Conservation (phyloP, 306 rosid species). For the Begonia fuchsioides region DNA sequence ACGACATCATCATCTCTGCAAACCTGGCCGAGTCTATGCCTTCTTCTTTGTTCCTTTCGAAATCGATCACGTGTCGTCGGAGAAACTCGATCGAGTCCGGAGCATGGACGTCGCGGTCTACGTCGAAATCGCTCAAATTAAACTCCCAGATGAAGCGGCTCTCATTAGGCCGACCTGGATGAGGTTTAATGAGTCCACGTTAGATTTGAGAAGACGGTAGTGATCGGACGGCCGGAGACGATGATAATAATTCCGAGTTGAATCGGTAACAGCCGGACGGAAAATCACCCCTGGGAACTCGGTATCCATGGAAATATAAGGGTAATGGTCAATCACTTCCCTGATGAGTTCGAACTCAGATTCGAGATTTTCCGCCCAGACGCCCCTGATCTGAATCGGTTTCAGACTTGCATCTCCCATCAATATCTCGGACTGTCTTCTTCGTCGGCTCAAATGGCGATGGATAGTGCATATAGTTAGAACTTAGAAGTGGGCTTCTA, state of each 20-base stretch:
- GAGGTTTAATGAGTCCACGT: slow-evolving; percentile 65
- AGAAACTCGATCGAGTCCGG: slow-evolving; percentile 50
- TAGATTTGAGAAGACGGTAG: slow-evolving; percentile 39
- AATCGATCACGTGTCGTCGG: slow-evolving; percentile 54
- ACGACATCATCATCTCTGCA: slow-evolving; percentile 41
- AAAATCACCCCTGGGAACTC: slow-evolving; percentile 56
- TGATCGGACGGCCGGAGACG: slow-evolving; percentile 36
- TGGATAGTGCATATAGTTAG: background rate
- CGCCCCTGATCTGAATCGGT: slow-evolving; percentile 38
- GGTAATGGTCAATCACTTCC: slow-evolving; percentile 16
- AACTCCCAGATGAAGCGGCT: slow-evolving; percentile 56
- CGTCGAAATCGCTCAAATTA: slow-evolving; percentile 51
- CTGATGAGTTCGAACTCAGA: slow-evolving; percentile 34
- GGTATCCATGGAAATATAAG: slow-evolving; percentile 61
- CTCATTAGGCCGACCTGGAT: slow-evolving; percentile 53
- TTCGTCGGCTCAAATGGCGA: background rate
- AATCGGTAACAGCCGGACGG: slow-evolving; percentile 13
- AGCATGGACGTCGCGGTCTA: slow-evolving; percentile 32
- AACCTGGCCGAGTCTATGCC: slow-evolving; percentile 33
- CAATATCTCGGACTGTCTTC: background rate
- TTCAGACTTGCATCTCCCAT: background rate
- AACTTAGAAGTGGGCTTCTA: too few species aligned
- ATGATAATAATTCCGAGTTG: slow-evolving; percentile 2
- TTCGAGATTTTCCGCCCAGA: slow-evolving; percentile 48
- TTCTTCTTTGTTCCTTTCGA: slow-evolving; percentile 22